Percentiles rank a stretch among this genome's conserved stretches.
phyloP scores from a whole-genome alignment of 2,329 filamentous ascomycete species.

The Exophiala phaeomuriformis region DNA sequence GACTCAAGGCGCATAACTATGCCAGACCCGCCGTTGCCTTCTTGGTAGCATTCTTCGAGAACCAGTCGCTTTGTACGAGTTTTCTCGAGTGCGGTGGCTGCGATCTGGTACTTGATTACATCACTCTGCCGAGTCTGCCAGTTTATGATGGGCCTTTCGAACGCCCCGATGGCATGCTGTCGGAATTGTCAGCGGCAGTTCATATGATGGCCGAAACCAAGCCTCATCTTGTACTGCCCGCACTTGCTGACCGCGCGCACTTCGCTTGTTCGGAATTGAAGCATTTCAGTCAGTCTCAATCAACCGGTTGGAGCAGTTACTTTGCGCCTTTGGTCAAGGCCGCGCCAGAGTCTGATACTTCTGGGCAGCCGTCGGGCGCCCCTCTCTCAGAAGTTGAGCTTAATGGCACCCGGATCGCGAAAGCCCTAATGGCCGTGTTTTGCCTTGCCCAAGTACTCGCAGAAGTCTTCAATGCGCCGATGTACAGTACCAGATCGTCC shows the following conservation, averaged over 20 bases:
- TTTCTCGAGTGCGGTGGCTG: constrained; percentile 68
- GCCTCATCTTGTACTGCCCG: constrained; percentile 72
- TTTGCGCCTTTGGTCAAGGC: constrained; percentile 58
- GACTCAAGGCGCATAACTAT: constrained; percentile 57
- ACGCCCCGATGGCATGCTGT: constrained; percentile 50
- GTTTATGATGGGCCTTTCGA: constrained; percentile 20
- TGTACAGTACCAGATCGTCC: constrained; percentile 57
- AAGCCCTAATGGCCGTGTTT: constrained; percentile 69
- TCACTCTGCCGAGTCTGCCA: constrained; percentile 71
- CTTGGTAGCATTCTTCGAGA: constrained; percentile 67
- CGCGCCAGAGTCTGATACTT: constrained; percentile 13
- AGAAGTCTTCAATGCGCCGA: constrained; percentile 60
- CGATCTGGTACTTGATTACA: constrained; percentile 76
- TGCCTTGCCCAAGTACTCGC: constrained; percentile 68
- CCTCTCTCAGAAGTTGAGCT: constrained; percentile 37
- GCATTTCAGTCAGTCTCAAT: constrained; percentile 51
- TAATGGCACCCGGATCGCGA: constrained; percentile 68
- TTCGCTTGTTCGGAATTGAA: constrained; percentile 60
- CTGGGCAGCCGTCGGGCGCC: constrained; percentile 13
- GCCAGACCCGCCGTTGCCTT: constrained; percentile 72
- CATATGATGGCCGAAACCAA: constrained; percentile 72
- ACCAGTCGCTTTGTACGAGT: constrained; percentile 60
- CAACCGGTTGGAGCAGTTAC: constrained; percentile 47
- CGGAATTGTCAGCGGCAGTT: constrained; percentile 65
- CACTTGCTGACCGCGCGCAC: constrained; percentile 68